Percentiles rank a stretch among this genome's conserved stretches.
Evolutionary conservation across 2,329 filamentous ascomycete species (phyloP).

Genomic region (Fusarium nanum): DNA sequence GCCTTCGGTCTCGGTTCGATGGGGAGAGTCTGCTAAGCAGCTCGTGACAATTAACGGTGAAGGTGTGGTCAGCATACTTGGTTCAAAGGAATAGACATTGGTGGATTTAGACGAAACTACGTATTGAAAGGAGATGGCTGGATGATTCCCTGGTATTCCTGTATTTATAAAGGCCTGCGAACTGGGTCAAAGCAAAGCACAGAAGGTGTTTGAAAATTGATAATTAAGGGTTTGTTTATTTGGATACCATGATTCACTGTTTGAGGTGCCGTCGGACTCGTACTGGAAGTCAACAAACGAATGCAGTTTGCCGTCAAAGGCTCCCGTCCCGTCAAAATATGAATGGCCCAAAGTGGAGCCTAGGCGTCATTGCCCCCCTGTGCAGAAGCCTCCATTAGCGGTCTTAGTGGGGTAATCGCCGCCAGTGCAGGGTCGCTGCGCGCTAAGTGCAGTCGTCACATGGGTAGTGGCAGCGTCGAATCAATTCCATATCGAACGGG

Average conservation of each 20-base stretch:
- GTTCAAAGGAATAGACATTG: slow-evolving; percentile 59
- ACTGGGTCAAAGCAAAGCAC: slow-evolving; percentile 30
- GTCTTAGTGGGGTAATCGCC: slow-evolving; percentile 34
- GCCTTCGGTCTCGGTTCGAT: slow-evolving; percentile 77
- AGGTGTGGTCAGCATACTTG: slow-evolving; percentile 79
- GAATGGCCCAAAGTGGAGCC: slow-evolving; percentile 12
- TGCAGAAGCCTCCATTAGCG: slow-evolving; percentile 4
- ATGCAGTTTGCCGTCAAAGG: not conserved
- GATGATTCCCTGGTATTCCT: slow-evolving; percentile 33
- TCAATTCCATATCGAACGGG: slow-evolving; percentile 15
- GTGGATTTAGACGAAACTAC: slow-evolving; percentile 19
- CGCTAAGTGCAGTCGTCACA: slow-evolving; percentile 36
- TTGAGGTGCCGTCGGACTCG: not conserved
- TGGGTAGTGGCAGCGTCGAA: slow-evolving; percentile 30
- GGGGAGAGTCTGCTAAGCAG: slow-evolving; percentile 80
- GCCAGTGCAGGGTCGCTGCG: slow-evolving; percentile 30
- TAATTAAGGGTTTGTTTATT: slow-evolving; percentile 32
- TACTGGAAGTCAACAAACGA: slow-evolving; percentile 15
- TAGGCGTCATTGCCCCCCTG: slow-evolving; percentile 12
- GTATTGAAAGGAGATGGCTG: slow-evolving; percentile 9
- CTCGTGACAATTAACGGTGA: slow-evolving; percentile 80
- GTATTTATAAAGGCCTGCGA: slow-evolving; percentile 37
- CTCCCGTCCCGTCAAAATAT: not conserved
- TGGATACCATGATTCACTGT: not conserved
- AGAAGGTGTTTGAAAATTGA: slow-evolving; percentile 44